Conservation (phyloP, 108 stramenopile species). For the Pseudonitzschia multiseries region DNA sequence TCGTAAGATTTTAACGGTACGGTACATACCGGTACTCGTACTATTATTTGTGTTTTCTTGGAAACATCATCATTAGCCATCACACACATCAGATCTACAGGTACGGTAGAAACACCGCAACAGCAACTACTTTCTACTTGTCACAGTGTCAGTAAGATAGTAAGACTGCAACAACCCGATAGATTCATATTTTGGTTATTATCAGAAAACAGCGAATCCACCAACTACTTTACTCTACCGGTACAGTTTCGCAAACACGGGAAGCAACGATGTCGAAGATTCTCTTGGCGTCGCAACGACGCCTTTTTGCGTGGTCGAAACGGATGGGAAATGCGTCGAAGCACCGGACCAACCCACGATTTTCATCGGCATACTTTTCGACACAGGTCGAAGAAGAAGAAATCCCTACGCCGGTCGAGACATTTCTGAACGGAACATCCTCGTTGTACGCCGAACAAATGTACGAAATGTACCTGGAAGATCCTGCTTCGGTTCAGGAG, state of each 20-base stretch:
- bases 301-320: slow-evolving; percentile 5
- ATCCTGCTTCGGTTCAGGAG: slow-evolving; percentile 71
- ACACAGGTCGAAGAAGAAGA: slow-evolving; percentile 12
- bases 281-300: slow-evolving; percentile 26
- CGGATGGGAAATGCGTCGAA: background rate
- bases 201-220: no score
- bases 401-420: slow-evolving; percentile 30
- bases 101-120: no score
- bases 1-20: no score
- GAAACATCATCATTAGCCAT: no score
- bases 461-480: slow-evolving; percentile 66
- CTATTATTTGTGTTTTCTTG: no score
- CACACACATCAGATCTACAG: no score
- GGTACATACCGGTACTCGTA: no score
- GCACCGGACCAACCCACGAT: background rate
- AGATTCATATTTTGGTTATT: no score
- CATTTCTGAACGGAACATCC: slow-evolving; percentile 75
- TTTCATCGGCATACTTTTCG: background rate
- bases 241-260: background rate
- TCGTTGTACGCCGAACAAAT: slow-evolving; percentile 86
- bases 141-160: no score
- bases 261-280: slow-evolving; percentile 7
- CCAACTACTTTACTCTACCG: no score
- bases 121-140: no score
- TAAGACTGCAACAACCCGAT: no score